Base-by-base conservation (phyloP, 306 rosid species). In the Cicer chorassanicum region DNA sequence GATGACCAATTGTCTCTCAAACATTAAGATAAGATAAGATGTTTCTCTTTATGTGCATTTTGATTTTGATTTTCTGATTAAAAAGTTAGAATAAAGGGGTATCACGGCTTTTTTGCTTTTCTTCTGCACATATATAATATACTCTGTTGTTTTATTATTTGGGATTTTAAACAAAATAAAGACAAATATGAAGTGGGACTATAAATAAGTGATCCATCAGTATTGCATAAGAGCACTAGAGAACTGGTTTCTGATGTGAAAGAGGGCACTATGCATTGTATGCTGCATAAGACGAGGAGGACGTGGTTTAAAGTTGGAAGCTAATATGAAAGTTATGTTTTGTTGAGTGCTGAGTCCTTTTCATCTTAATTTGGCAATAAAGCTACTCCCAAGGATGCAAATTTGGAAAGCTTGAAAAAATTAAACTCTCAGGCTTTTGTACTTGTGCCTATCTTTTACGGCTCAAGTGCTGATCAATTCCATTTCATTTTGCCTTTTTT, bases 61-160 rank as follows among this genome's bases (percentile, higher is more conserved):
- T 66, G 40, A 19, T 43, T 66, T 66, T 66, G 0, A 3, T 29
- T 2, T 9, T 19, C 3, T 63, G 1, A 66, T 45, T 65, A 13
- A 16, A 76, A 62, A 72, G 75, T 74, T 68, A 54, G 72, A 65
- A 40, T 60, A 34, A 55, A 53, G 59, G 44, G 40, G 54, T 79
- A 45, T 15, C 50, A 8, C 16, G 5, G 14, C 5, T 63, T 74
- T 70, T 53, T 71, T 65, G 34, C 38, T 16, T 18, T 18, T 41
- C 6, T 54, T 16, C 0, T 61, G 45, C 16, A 14, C 34, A 42
- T 42, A 29, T 65, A 29, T 9, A 34, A 42, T 41, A 16, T 53
- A 38, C 11, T 13, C 13, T 40, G 34, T 54, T 40, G 46, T 38
- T 2, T 55, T 55, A 29, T 6, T 63, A 63, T 39, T 14, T 51